A percentile compares a stretch with the other conserved stretches of the same genome.
Conservation (phyloP, 805 yeast genomes). For the Priceomyces castillae region DNA sequence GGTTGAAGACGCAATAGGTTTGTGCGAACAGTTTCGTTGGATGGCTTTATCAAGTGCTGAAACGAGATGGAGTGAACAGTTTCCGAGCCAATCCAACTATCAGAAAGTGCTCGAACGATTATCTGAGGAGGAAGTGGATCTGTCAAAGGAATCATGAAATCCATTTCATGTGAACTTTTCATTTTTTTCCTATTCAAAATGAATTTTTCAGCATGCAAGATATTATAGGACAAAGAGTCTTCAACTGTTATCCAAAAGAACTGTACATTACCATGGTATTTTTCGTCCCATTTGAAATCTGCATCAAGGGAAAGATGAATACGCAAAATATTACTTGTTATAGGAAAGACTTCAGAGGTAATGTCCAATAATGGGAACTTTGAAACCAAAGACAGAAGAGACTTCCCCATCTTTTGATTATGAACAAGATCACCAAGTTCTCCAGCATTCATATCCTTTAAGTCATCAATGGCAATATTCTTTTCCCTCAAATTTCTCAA, state of each 20-base stretch:
- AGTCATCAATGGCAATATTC: constrained; percentile 64
- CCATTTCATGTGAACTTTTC: constrained; percentile 62
- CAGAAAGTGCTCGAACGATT: constrained; percentile 74
- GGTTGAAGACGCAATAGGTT: constrained; percentile 80
- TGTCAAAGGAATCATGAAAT: constrained; percentile 86
- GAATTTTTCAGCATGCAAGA: constrained; percentile 80
- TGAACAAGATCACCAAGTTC: constrained; percentile 92
- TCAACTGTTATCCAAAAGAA: constrained; percentile 92
- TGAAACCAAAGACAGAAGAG: constrained; percentile 56
- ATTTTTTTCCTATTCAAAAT: constrained; percentile 60
- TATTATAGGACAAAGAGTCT: constrained; percentile 68
- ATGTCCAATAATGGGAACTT: constrained; percentile 75
- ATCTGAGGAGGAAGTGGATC: constrained; percentile 92
- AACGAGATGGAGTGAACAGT: constrained; percentile 74
- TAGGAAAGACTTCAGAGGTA: constrained; percentile 82
- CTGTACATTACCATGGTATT: constrained; percentile 78
- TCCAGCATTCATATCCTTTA: constrained; percentile 67
- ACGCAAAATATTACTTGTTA: constrained; percentile 82
- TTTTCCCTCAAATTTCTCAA: constrained; percentile 59
- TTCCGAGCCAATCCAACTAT: constrained; percentile 87
- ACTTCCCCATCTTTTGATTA: constrained; percentile 69
- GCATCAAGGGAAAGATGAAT: constrained; percentile 69
- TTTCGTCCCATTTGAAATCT: constrained; percentile 83
- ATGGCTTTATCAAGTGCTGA: constrained; percentile 86
- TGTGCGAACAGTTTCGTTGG: constrained; percentile 82